These are phyloP conservation scores for Blastocystis sp. DNA, from an alignment of 352 stramenopile species.

Conservation along the genomic window DNA sequence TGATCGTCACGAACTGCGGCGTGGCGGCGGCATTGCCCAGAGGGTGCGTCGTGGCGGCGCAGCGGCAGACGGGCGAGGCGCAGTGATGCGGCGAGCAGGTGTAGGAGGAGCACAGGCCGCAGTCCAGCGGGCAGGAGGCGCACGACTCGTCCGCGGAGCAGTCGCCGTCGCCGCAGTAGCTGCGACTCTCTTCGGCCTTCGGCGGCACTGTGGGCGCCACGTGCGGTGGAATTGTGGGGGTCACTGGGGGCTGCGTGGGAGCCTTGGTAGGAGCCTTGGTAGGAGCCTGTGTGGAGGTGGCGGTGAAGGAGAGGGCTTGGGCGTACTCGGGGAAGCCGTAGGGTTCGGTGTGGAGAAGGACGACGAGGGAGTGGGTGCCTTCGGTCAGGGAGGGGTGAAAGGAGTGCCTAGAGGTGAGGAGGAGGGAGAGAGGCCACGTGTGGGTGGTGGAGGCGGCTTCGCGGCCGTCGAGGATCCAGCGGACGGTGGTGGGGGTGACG, in stretches of 20 bases:
- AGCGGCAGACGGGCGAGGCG: conserved; percentile 1
- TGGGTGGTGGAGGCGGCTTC: background rate
- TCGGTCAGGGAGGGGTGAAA: background rate
- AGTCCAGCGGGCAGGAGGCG: conserved; percentile 17
- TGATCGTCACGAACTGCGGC: conserved; percentile 50
- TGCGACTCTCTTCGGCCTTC: background rate
- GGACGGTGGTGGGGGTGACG: background rate
- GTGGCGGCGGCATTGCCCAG: background rate
- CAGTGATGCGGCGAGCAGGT: conserved; percentile 26
- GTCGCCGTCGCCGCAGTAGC: conserved; percentile 35
- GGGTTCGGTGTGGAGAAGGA: background rate
- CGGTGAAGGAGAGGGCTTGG: background rate
- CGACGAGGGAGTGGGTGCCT: background rate
- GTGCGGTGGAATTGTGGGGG: conserved; percentile 11
- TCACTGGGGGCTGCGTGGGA: background rate
- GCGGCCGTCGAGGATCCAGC: conserved; percentile 6
- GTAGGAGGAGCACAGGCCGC: conserved; percentile 32
- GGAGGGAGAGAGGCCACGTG: background rate
- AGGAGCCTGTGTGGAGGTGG: background rate
- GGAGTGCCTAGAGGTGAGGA: background rate
- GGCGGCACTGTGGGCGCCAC: conserved; percentile 38
- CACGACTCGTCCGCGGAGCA: conserved; percentile 17
- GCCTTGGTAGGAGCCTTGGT: background rate
- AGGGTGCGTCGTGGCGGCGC: conserved; percentile 19
- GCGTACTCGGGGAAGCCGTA: conserved; percentile 12